Evolutionary conservation across 768 basidiomycete species (phyloP).

Genomic region (Boletus insuetus): DNA sequence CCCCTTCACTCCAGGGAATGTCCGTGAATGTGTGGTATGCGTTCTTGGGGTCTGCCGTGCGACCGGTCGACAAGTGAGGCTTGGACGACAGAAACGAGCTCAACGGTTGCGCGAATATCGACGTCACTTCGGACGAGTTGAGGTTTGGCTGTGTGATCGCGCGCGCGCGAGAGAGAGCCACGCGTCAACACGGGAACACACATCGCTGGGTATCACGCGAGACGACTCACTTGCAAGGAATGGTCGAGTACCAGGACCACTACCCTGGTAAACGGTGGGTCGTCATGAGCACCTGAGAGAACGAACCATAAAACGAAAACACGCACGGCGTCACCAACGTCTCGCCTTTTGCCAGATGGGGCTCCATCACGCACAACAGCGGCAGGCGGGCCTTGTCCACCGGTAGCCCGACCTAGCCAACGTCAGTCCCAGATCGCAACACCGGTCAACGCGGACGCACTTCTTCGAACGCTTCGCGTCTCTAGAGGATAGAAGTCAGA

Average conservation of each 20-base stretch:
- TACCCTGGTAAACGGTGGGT: slow-evolving; percentile 48
- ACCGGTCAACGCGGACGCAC: slow-evolving; percentile 35
- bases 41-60: slow-evolving; percentile 43
- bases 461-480: slow-evolving; percentile 90
- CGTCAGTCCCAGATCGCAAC: not conserved
- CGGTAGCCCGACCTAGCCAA: slow-evolving; percentile 75
- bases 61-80: slow-evolving; percentile 57
- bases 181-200: too few species aligned
- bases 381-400: slow-evolving; percentile 67
- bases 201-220: too few species aligned
- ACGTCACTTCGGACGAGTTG: slow-evolving; percentile 73
- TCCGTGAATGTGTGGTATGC: slow-evolving; percentile 69
- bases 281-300: not conserved
- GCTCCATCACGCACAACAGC: slow-evolving; percentile 74
- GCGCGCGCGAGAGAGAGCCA: not conserved
- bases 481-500: slow-evolving; percentile 40
- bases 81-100: slow-evolving; percentile 62
- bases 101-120: slow-evolving; percentile 85
- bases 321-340: slow-evolving; percentile 84
- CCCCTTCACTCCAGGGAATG: slow-evolving; percentile 41
- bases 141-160: slow-evolving; percentile 67
- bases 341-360: slow-evolving; percentile 68
- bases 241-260: slow-evolving; percentile 84
- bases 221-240: slow-evolving; percentile 54
- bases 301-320: not conserved